These are phyloP conservation scores for Daldinia sp. DNA, from an alignment of 2,329 filamentous ascomycete species.

Conservation along the genomic window DNA sequence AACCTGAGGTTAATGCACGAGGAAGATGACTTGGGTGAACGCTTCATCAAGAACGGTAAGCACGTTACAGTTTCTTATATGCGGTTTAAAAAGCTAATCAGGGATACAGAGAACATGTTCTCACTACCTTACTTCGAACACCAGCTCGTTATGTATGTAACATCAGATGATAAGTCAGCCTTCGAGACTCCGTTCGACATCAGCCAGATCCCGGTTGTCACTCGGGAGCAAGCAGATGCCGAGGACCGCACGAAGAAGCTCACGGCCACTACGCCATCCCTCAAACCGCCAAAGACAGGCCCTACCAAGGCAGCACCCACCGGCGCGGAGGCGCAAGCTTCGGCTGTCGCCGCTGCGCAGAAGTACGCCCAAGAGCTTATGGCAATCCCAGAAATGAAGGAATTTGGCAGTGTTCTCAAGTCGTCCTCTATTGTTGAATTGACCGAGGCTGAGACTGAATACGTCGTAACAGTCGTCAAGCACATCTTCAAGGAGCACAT, in stretches of 20 bases:
- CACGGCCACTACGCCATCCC: constrained; percentile 86
- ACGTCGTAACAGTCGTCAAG: constrained; percentile 92
- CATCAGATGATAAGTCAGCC: constrained; percentile 84
- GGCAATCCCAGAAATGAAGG: constrained; percentile 88
- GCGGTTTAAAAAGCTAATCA: constrained; percentile 42
- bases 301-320: constrained; percentile 74
- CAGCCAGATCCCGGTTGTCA: constrained; percentile 88
- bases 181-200: constrained; percentile 92
- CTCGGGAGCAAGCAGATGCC: constrained; percentile 92
- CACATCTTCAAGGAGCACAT: constrained; percentile 98
- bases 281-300: constrained; percentile 88
- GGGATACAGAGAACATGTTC: constrained; percentile 82
- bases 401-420: constrained; percentile 91
- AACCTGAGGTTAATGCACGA: constrained; percentile 93
- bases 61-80: constrained; percentile 16
- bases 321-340: constrained; percentile 77
- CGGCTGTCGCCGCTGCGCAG: constrained; percentile 81
- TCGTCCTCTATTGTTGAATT: constrained; percentile 86
- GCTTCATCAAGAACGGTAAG: constrained; percentile 92
- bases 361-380: constrained; percentile 89
- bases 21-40: constrained; percentile 83
- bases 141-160: constrained; percentile 97
- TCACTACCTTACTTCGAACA: constrained; percentile 95
- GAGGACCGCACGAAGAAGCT: constrained; percentile 98
- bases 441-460: constrained; percentile 97